Base-by-base conservation (phyloP, 345 rosid species). In the Hypericum perforatum region DNA sequence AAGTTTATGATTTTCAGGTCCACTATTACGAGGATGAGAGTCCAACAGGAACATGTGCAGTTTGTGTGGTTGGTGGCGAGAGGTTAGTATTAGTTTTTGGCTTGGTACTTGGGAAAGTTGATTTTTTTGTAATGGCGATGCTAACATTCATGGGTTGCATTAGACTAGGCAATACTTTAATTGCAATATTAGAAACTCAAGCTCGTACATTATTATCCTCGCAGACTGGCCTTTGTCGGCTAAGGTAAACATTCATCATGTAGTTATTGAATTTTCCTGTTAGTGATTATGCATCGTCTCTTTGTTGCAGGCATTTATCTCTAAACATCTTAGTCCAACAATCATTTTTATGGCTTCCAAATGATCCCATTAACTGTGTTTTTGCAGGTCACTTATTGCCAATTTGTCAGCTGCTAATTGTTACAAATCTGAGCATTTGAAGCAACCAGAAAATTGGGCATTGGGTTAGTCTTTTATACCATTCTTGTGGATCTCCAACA, bases 11-110 rank as follows among this genome's bases (percentile, higher is more conserved):
- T 22, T 22, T 22, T 61, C 64, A 88, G 96, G 94, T 85, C 9
- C 95, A 82, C 37, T 92, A 92, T 64, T 73, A 73, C 2, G 95
- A 83, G 79, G 96, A 92, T 67, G 95, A 82, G 60, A 14, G 82
- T 15, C 71, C 85, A 44, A 92, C 96, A 0, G 98, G 98, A 62
- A 88, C 98, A 10, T 92, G 98, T 63, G 95, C 82, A 47, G 96
- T 88, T 60, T 92, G 95, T 76, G 95, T 92, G 55, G 68, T 83
- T 7, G 98, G 96, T 58, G 98, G 98, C 68, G 98, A 92, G 75
- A 84, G 95, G 96, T 91, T 49, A 58, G 73, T 68, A 52, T 59
- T 22, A 12, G 5, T 46, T 40, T 15, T 43, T 13, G 47, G 11
- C 50, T 52, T 54, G 38, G 15, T 10, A 8, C 32, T 22, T 22